Conservation (phyloP, 2,329 filamentous ascomycete genomes). For the Ilyonectria mors-panacis region DNA sequence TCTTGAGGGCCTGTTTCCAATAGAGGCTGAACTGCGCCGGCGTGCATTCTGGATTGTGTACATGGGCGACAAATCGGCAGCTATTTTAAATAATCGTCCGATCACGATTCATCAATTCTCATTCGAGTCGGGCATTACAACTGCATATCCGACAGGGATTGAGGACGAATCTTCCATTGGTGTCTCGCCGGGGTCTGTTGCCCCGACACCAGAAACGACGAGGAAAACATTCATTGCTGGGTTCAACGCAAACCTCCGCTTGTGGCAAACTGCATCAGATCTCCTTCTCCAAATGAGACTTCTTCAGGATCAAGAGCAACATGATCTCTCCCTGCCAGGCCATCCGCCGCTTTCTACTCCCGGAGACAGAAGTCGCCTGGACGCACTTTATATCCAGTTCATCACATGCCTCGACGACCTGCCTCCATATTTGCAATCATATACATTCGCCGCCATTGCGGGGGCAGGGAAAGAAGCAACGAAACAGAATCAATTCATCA, state of each 20-base stretch:
- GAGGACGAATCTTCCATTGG: conserved; percentile 42
- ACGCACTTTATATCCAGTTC: conserved; percentile 56
- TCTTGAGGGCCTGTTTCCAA: conserved; percentile 50
- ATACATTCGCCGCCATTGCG: conserved; percentile 38
- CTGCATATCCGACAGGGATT: conserved; percentile 51
- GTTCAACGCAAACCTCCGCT: conserved; percentile 59
- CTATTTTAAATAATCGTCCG: conserved; percentile 57
- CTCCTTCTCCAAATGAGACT: conserved; percentile 55
- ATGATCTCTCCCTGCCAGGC: conserved; percentile 13
- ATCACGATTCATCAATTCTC: conserved; percentile 62
- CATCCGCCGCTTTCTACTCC: conserved; percentile 32
- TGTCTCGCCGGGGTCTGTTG: conserved; percentile 33
- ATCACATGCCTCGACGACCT: conserved; percentile 58
- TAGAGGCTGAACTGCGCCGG: conserved; percentile 57
- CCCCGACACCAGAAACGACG: conserved; percentile 30
- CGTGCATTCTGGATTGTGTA: conserved; percentile 58
- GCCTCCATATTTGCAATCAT: conserved; percentile 54
- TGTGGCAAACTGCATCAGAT: conserved; percentile 59
- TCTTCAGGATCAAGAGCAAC: conserved; percentile 46
- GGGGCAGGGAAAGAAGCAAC: conserved; percentile 35
- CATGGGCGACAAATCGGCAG: conserved; percentile 58
- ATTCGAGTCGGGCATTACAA: conserved; percentile 58
- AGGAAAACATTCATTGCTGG: conserved; percentile 53
- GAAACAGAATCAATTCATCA: conserved; percentile 52
- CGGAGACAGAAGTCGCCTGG: conserved; percentile 51